A percentile compares a stretch with the other conserved stretches of the same genome.
Evolutionary conservation across 148 eudicot genomes (phyloP).

Genomic region (Vaccinium vitisidaea): DNA sequence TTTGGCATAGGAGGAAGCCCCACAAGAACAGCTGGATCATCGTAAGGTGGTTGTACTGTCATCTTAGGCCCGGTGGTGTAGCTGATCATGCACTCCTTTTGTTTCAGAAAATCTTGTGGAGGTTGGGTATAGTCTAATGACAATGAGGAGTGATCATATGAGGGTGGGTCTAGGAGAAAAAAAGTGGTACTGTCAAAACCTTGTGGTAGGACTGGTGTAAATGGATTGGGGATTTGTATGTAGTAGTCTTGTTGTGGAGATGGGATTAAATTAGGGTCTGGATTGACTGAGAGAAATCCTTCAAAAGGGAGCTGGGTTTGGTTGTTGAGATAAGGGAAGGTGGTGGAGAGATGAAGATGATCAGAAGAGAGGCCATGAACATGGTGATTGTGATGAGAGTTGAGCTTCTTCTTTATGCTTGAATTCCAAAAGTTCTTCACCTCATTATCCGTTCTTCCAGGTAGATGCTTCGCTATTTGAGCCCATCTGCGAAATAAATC

Average conservation of each 20-base stretch:
- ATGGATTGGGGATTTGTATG: slow-evolving; percentile 15
- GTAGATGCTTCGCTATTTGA: slow-evolving; percentile 82
- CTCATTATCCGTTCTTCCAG: slow-evolving; percentile 95
- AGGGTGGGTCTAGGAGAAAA: slow-evolving; percentile 17
- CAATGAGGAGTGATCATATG: slow-evolving; percentile 19
- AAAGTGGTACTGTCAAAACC: not conserved
- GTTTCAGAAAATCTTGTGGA: slow-evolving; percentile 11
- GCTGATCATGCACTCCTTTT: slow-evolving; percentile 13
- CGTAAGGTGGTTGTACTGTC: not conserved
- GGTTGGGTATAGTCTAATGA: slow-evolving; percentile 1
- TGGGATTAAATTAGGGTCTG: slow-evolving; percentile 28
- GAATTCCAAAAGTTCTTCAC: slow-evolving; percentile 98
- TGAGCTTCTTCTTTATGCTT: slow-evolving; percentile 76
- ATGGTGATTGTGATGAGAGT: slow-evolving; percentile 33
- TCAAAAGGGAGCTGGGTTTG: slow-evolving; percentile 14
- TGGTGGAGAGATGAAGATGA: slow-evolving; percentile 16
- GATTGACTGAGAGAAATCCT: slow-evolving; percentile 11
- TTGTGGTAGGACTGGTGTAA: not conserved
- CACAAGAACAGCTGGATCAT: slow-evolving; percentile 11
- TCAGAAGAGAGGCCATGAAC: slow-evolving; percentile 19
- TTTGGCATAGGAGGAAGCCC: slow-evolving; percentile 15
- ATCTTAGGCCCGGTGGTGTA: slow-evolving; percentile 5
- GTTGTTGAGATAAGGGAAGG: slow-evolving; percentile 21
- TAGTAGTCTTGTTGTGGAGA: slow-evolving; percentile 14
- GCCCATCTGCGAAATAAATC: slow-evolving; percentile 57